Evolutionary conservation across 352 stramenopile genomes (phyloP), one percentile per base, ranked within the genome.

Genomic region (Nannochloropsis limnetica): DNA sequence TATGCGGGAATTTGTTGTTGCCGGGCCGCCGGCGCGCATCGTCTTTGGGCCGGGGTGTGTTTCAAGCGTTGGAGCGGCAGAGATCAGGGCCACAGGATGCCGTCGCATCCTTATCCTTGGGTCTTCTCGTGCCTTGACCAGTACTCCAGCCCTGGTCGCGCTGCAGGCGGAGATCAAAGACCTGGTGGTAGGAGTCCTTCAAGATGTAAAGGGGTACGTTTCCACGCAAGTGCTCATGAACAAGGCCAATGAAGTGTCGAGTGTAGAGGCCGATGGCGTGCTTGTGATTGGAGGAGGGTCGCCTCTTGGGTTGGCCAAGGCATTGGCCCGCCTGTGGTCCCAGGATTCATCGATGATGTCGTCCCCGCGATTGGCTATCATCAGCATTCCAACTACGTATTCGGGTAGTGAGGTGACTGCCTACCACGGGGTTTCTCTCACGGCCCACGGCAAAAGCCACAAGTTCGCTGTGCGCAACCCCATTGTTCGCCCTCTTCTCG

Each of bases 331-430:
- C 2, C 25, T 74, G 9, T 1, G 15, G 11, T 74, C 61, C 61
- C n/a, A 25, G 3, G 15, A 15, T 31, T 29, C 61, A 25, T 22
- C 61, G 22, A 11, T n/a, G n/a, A 67, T 0, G 44, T 20, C 44
- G n/a, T 67, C 44, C 11, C n/a, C 61, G n/a, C 37, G 37, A 49
- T 74, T 74, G 61, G 25, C 61, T 25, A 74, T 74, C 25, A 22
- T 74, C 11, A 74, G 61, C 11, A 74, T 74, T 29, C 61, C 61
- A 25, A 74, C 61, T 25, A 74, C 61, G 1, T 74, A 74, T 74
- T 74, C 61, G 61, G 61, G 61, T 31, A 31, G n/a, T 25, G 61
- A 74, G 25, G 61, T 74, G n/a, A 74, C 61, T 25, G n/a, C 61
- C 15, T 74, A 74, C n/a, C 61, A 74, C n/a, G 61, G 61, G 4